These are phyloP conservation scores for Saccharomyces mikatae DNA, from an alignment of 805 yeast genomes.

Conservation along the genomic window DNA sequence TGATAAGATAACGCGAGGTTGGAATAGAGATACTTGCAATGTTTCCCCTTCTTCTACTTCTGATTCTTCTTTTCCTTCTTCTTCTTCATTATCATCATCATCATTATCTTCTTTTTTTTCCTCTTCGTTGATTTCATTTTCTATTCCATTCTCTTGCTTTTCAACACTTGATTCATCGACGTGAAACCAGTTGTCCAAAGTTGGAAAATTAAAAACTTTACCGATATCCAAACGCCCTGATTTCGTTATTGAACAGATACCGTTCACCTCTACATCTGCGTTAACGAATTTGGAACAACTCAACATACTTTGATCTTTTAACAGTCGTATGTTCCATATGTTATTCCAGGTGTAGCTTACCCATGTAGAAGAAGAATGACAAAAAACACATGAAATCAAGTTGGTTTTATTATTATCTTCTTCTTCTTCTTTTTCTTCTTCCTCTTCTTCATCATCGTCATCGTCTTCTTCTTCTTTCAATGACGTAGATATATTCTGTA, in stretches of 20 bases:
- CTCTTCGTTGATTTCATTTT: constrained; percentile 1
- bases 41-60: constrained; percentile 6
- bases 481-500: constrained; percentile 8
- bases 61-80: constrained; percentile 1
- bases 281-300: constrained; percentile 16
- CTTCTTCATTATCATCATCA: not conserved
- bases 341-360: constrained; percentile 19
- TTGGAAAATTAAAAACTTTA: constrained; percentile 15
- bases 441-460: constrained; percentile 12
- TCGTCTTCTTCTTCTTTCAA: constrained; percentile 18
- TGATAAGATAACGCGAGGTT: not conserved
- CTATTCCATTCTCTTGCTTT: not conserved
- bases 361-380: constrained; percentile 32
- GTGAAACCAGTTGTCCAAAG: constrained; percentile 20
- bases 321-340: constrained; percentile 23
- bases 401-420: constrained; percentile 8
- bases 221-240: constrained; percentile 26
- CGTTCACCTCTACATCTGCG: constrained; percentile 18
- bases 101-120: not conserved
- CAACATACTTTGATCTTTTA: constrained; percentile 9
- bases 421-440: constrained; percentile 12
- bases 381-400: constrained; percentile 19
- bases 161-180: not conserved
- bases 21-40: constrained; percentile 2
- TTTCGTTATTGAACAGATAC: constrained; percentile 22